Percentiles rank a stretch among this genome's conserved stretches.
These are phyloP conservation scores for Royoungia palumana DNA, from an alignment of 768 basidiomycete genomes.

Conservation along the genomic window DNA sequence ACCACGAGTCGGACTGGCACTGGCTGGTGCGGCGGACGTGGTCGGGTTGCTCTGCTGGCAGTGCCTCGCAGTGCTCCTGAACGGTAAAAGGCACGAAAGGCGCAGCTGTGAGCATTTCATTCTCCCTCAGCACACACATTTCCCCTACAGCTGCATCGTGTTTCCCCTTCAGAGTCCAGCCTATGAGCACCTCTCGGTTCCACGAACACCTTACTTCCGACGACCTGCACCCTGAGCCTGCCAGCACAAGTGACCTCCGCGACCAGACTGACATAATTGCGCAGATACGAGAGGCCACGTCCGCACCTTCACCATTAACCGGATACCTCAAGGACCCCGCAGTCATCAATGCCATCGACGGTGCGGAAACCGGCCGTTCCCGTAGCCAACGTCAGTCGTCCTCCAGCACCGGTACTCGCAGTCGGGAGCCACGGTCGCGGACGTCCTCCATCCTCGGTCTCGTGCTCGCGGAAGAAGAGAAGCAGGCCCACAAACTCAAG, in stretches of 20 bases:
- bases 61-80: constrained; percentile 8
- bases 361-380: constrained; percentile 24
- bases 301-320: constrained; percentile 43
- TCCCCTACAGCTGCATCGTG: constrained; percentile 9
- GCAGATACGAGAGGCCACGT: constrained; percentile 43
- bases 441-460: constrained; percentile 39
- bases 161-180: not conserved
- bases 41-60: not conserved
- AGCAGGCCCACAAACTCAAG: constrained; percentile 54
- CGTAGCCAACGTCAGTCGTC: constrained; percentile 33
- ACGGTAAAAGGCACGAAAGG: constrained; percentile 8
- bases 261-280: constrained; percentile 34
- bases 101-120: constrained; percentile 2
- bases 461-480: constrained; percentile 53
- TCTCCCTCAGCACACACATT: constrained; percentile 6
- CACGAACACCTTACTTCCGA: constrained; percentile 30
- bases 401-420: constrained; percentile 38
- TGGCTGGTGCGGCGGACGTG: not conserved
- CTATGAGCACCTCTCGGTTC: constrained; percentile 30
- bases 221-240: constrained; percentile 10
- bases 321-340: constrained; percentile 45
- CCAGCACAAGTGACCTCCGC: constrained; percentile 1
- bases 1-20: constrained; percentile 17
- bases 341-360: constrained; percentile 35
- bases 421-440: constrained; percentile 35